A percentile compares a stretch with the other conserved stretches of the same genome.
phyloP scores from a whole-genome alignment of 306 rosid genomes.

The Canavalia ensiformis region DNA sequence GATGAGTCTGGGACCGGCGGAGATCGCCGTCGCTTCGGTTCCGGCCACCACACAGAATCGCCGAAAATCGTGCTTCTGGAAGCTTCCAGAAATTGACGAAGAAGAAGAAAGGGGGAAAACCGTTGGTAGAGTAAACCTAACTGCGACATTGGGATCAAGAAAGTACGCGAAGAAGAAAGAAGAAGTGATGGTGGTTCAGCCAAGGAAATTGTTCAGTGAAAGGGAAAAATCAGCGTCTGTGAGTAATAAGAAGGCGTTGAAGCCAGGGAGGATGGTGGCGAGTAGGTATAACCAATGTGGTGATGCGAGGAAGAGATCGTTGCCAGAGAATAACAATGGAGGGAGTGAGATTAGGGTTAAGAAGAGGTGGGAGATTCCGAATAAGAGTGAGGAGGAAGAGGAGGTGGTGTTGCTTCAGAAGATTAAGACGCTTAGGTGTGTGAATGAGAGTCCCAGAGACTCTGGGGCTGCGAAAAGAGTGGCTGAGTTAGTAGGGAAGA shows the following conservation, averaged over 20 bases:
- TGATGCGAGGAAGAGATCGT: conserved; percentile 77
- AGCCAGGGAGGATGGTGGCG: conserved; percentile 78
- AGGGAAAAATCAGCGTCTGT: conserved; percentile 58
- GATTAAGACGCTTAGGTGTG: conserved; percentile 60
- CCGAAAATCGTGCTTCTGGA: conserved; percentile 84
- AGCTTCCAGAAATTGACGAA: conserved; percentile 68
- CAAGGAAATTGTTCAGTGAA: conserved; percentile 82
- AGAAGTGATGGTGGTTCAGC: conserved; percentile 65
- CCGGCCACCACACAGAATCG: conserved; percentile 68
- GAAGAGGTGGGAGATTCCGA: conserved; percentile 53
- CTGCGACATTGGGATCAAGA: conserved; percentile 46
- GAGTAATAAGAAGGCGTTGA: conserved; percentile 55
- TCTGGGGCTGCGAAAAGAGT: conserved; percentile 89
- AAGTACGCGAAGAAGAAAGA: conserved; percentile 64
- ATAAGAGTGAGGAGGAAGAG: conserved; percentile 36
- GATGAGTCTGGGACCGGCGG: conserved; percentile 81
- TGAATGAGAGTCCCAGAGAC: conserved; percentile 73
- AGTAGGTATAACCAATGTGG: conserved; percentile 75
- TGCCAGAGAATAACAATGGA: conserved; percentile 64
- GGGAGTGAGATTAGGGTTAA: conserved; percentile 41
- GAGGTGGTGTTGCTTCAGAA: conserved; percentile 62
- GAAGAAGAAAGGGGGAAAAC: conserved; percentile 24
- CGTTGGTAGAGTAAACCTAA: conserved; percentile 42
- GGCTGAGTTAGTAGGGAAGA: conserved; percentile 67
- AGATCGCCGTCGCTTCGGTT: conserved; percentile 52